Percentiles rank a stretch among this genome's conserved stretches.
Evolutionary conservation across 192 early-diverging fungal genomes (phyloP).

Genomic region (Spizellomyces punctatus): DNA sequence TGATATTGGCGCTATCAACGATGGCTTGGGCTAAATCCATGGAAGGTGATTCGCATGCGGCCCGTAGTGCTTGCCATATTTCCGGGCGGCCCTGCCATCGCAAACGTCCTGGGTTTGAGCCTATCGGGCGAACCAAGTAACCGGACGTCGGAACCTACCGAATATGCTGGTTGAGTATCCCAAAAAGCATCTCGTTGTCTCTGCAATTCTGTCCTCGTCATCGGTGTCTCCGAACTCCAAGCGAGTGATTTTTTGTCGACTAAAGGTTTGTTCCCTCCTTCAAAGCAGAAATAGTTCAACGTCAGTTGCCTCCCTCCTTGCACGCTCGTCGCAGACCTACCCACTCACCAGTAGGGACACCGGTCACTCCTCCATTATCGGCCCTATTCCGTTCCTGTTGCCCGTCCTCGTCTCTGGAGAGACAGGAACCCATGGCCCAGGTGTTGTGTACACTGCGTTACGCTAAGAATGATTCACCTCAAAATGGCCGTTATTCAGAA

Average conservation of each 20-base stretch:
- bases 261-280: constrained; percentile 32
- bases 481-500: no score
- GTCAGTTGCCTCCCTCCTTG: no score
- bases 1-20: constrained; percentile 67
- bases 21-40: constrained; percentile 61
- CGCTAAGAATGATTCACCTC: no score
- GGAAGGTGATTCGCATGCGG: constrained; percentile 57
- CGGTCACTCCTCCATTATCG: no score
- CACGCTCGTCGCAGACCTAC: no score
- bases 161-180: constrained; percentile 74
- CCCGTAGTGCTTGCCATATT: constrained; percentile 76
- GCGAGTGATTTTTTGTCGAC: constrained; percentile 21
- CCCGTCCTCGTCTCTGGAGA: no score
- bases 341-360: no score
- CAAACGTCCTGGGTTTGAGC: not conserved
- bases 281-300: not conserved
- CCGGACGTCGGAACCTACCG: constrained; percentile 39
- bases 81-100: constrained; percentile 58
- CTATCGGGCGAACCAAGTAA: not conserved
- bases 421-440: no score
- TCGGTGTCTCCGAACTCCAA: constrained; percentile 45
- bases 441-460: no score
- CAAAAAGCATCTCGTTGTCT: constrained; percentile 67
- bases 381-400: no score
- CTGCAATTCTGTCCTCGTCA: constrained; percentile 46